Evolutionary conservation across 345 rosid genomes (phyloP).

Genomic region (Adansonia digitata): DNA sequence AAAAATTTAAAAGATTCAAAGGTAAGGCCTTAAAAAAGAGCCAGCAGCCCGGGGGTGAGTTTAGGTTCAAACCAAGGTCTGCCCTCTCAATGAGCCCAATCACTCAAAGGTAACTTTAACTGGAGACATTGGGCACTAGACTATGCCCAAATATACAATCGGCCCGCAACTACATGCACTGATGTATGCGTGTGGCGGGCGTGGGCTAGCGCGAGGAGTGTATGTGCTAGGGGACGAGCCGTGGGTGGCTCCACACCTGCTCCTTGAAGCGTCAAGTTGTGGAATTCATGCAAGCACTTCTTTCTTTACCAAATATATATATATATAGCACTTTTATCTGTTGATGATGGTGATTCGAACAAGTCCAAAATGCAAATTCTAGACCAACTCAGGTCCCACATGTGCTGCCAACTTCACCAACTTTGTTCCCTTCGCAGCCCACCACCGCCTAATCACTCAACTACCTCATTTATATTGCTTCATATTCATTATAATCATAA

Average conservation of each 20-base stretch:
- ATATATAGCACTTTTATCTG: too few species aligned
- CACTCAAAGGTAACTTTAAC: too few species aligned
- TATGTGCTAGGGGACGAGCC: neutral
- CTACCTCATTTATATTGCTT: neutral
- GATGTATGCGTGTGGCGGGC: neutral
- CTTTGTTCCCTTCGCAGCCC: neutral
- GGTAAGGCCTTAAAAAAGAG: too few species aligned
- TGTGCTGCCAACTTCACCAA: conserved; percentile 8
- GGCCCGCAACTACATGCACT: neutral
- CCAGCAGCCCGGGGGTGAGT: neutral
- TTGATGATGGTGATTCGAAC: neutral
- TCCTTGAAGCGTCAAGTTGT: neutral
- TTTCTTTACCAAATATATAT: too few species aligned
- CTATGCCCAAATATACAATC: neutral
- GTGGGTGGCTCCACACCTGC: neutral
- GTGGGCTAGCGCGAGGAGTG: neutral
- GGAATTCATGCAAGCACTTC: neutral
- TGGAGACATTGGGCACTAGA: neutral
- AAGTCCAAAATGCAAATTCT: neutral
- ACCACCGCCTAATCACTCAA: neutral
- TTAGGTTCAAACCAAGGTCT: neutral
- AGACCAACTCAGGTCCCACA: neutral
- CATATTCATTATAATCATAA: too few species aligned
- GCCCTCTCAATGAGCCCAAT: too few species aligned
- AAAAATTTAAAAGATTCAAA: too few species aligned